A percentile compares a stretch with the other conserved stretches of the same genome.
phyloP scores from a whole-genome alignment of 306 rosid species.

The Cicer yamashitae region DNA sequence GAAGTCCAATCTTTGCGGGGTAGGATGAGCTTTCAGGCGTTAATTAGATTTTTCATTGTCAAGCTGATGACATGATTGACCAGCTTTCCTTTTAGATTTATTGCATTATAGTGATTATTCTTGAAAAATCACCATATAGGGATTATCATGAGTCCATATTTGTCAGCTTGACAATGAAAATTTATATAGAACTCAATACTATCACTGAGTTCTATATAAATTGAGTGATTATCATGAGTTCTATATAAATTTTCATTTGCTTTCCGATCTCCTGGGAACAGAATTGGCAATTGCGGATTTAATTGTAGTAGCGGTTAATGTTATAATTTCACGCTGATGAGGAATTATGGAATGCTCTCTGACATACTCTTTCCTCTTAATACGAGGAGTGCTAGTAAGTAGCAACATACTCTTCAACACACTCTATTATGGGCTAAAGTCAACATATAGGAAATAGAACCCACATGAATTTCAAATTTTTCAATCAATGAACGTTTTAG shows the following conservation, averaged over 20 bases:
- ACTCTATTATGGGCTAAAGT: not conserved
- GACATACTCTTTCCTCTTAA: not conserved
- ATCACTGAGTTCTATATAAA: too few relatives aligned
- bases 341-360: not conserved
- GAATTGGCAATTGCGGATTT: conserved; percentile 2
- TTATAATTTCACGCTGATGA: conserved; percentile 4
- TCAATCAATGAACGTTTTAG: not conserved
- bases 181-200: too few relatives aligned
- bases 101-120: not conserved
- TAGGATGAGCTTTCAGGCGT: too few relatives aligned
- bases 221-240: not conserved
- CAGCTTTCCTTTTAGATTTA: not conserved
- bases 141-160: too few relatives aligned
- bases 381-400: too few relatives aligned
- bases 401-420: not conserved
- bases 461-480: not conserved
- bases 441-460: not conserved
- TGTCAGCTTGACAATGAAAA: too few relatives aligned
- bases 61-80: not conserved
- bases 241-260: conserved; percentile 11
- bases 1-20: too few relatives aligned
- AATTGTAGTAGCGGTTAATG: conserved; percentile 18
- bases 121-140: not conserved
- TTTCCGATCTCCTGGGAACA: not conserved
- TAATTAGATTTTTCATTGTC: not conserved